These are phyloP conservation scores for Mollisia scopiformis DNA, from an alignment of 2,329 filamentous ascomycete species.

Conservation along the genomic window DNA sequence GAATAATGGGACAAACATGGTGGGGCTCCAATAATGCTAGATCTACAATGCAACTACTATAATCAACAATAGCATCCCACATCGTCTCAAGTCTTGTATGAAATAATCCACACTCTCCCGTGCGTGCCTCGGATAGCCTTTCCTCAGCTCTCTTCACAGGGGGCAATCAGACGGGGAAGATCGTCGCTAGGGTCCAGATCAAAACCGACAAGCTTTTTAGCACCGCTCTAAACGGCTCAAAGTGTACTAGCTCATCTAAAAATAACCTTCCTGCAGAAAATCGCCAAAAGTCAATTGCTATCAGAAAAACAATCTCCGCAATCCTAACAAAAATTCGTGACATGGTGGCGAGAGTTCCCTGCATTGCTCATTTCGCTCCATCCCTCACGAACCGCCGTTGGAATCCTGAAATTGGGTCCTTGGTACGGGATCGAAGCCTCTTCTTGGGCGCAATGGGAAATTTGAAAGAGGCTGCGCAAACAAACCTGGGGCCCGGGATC, in stretches of 20 bases:
- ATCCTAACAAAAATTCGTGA: not conserved
- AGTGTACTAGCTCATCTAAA: not conserved
- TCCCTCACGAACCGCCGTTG: not conserved
- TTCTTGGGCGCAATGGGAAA: not conserved
- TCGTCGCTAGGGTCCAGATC: not conserved
- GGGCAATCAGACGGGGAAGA: not conserved
- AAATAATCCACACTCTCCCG: not conserved
- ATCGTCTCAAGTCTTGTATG: not conserved
- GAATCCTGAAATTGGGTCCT: not conserved
- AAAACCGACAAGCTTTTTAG: conserved; percentile 1
- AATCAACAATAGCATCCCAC: not conserved
- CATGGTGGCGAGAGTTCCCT: not conserved
- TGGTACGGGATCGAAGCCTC: not conserved
- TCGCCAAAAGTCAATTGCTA: not conserved
- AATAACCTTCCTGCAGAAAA: not conserved
- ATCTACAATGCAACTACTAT: not conserved
- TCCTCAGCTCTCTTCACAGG: not conserved
- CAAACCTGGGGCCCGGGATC: not conserved
- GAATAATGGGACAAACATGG: not conserved
- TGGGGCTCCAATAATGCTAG: not conserved
- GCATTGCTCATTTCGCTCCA: not conserved
- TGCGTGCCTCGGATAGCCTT: not conserved
- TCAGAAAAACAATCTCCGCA: not conserved
- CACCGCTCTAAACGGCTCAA: too few species aligned
- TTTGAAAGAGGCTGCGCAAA: not conserved